Percentiles rank a stretch among this genome's conserved stretches.
Evolutionary conservation across 768 basidiomycete genomes (phyloP).

Genomic region (Russula sp.): DNA sequence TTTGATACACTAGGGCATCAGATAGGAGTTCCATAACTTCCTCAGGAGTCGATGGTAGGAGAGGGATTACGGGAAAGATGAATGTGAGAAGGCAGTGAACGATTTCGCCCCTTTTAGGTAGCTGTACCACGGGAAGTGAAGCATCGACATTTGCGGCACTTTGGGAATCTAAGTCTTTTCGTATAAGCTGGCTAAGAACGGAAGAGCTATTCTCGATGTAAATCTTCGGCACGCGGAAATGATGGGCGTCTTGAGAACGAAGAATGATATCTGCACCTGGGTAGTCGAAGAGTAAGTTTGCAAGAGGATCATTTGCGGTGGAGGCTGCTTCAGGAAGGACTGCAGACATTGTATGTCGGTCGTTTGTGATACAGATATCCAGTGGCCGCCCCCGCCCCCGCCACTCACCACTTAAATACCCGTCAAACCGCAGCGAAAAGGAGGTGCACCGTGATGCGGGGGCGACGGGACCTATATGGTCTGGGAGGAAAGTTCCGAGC

Average conservation of each 20-base stretch:
- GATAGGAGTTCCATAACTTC: background rate
- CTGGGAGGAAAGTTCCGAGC: no score
- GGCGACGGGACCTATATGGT: no score
- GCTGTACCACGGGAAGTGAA: background rate
- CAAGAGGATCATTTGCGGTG: background rate
- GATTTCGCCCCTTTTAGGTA: background rate
- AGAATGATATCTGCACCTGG: background rate
- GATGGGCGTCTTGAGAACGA: background rate
- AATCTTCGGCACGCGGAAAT: background rate
- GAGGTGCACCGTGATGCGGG: no score
- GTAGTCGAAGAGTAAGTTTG: constrained; percentile 22
- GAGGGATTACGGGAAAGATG: constrained; percentile 10
- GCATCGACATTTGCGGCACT: background rate
- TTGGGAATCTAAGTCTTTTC: background rate
- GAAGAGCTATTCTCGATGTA: background rate
- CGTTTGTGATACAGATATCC: background rate
- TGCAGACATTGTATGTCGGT: background rate
- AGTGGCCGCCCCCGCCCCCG: no score
- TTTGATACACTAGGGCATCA: constrained; percentile 9
- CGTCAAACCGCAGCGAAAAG: background rate
- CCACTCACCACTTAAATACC: background rate
- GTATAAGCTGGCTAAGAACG: no score
- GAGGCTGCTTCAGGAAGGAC: background rate
- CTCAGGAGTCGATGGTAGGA: background rate
- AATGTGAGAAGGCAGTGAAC: constrained; percentile 14